Conservation (phyloP, 306 rosid genomes). For the Arachis stenosperma region DNA sequence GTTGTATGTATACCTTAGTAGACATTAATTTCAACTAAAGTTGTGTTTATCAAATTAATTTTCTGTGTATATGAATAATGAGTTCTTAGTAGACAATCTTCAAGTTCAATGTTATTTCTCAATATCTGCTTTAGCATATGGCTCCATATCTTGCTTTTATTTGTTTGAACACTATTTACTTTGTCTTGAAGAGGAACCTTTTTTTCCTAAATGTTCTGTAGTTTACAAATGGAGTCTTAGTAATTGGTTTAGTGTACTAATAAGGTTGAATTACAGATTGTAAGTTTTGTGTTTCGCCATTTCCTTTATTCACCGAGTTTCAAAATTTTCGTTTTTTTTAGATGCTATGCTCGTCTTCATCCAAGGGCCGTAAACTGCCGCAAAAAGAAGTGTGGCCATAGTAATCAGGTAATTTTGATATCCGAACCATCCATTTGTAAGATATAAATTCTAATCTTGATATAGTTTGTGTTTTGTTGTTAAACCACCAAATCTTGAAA, state of each 20-base stretch:
- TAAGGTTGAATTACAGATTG: neutral
- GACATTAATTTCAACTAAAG: neutral
- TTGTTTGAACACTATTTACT: neutral
- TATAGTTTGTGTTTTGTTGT: neutral
- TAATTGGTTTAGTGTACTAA: neutral
- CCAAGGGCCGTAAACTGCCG: constrained; percentile 76
- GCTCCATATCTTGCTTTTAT: neutral
- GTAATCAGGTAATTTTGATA: constrained; percentile 57
- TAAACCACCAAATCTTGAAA: neutral
- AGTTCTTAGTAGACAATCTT: neutral
- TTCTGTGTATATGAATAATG: neutral
- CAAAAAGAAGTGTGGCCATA: constrained; percentile 73
- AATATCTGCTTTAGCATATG: neutral
- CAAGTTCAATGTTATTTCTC: neutral
- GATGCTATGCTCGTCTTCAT: constrained; percentile 75
- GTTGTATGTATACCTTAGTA: neutral
- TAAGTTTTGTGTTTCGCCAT: neutral
- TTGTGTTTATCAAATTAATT: neutral
- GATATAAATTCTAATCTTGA: neutral
- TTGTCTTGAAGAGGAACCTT: neutral
- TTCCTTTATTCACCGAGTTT: neutral
- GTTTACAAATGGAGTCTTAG: neutral
- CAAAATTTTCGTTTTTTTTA: constrained; percentile 20
- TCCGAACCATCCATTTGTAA: neutral
- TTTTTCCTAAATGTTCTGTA: neutral